These are phyloP conservation scores for Astrothelium macrocarpum DNA, from an alignment of 495 filamentous ascomycete species.

Conservation along the genomic window DNA sequence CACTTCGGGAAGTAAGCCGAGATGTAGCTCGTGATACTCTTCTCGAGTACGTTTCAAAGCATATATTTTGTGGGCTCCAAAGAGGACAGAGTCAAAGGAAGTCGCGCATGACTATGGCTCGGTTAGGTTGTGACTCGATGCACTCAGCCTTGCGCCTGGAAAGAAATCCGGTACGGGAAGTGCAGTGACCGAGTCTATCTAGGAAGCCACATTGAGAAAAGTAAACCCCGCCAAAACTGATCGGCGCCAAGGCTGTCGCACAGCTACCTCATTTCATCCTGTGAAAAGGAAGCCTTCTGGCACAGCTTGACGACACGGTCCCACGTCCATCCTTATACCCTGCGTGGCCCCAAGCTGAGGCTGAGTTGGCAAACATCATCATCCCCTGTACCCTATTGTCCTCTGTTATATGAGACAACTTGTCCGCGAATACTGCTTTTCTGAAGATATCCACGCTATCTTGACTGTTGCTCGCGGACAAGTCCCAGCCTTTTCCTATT, in stretches of 20 bases:
- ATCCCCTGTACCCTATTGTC: not conserved
- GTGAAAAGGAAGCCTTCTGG: not conserved
- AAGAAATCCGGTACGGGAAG: not conserved
- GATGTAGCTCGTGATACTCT: no score
- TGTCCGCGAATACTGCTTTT: conserved; percentile 5
- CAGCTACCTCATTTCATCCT: not conserved
- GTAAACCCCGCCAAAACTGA: not conserved
- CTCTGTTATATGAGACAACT: conserved; percentile 1
- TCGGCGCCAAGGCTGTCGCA: not conserved
- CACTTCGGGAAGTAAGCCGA: no score
- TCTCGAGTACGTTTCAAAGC: no score
- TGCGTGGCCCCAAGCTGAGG: not conserved
- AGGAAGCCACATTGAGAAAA: not conserved
- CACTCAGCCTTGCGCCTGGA: not conserved
- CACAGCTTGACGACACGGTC: not conserved
- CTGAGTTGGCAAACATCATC: not conserved
- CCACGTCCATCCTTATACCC: not conserved
- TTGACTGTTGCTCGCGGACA: not conserved
- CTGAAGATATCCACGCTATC: conserved; percentile 3
- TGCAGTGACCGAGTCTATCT: not conserved
- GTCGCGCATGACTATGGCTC: not conserved
- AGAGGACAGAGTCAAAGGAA: not conserved
- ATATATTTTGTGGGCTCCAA: not conserved
- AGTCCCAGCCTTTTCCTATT: not conserved
- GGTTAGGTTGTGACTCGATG: not conserved